phyloP scores from a whole-genome alignment of 2,329 filamentous ascomycete genomes.

The Aschersonia sp. region DNA sequence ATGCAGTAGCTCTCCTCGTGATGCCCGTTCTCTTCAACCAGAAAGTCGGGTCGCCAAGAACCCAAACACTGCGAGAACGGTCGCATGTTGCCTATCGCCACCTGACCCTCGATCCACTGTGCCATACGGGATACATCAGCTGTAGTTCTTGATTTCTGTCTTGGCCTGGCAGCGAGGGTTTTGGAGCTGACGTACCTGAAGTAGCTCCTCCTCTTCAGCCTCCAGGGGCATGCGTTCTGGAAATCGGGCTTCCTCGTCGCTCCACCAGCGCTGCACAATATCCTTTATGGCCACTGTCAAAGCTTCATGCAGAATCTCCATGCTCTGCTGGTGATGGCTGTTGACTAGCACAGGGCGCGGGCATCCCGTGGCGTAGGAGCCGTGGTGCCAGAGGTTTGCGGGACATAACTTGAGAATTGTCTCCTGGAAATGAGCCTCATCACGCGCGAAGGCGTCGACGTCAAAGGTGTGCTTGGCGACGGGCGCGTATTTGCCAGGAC shows the following conservation, averaged over 20 bases:
- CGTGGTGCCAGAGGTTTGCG: not conserved
- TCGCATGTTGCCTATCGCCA: conserved; percentile 9
- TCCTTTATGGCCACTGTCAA: conserved; percentile 17
- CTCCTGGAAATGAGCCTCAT: not conserved
- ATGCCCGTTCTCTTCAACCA: conserved; percentile 15
- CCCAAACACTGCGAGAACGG: conserved; percentile 11
- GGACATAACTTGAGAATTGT: not conserved
- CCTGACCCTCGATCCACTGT: conserved; percentile 17
- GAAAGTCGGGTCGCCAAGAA: conserved; percentile 24
- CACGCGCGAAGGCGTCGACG: not conserved
- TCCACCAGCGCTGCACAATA: conserved; percentile 25
- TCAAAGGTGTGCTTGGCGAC: not conserved
- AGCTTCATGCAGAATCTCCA: conserved; percentile 15
- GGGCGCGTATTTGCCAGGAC: not conserved
- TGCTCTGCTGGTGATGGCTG: conserved; percentile 13
- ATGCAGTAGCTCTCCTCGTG: conserved; percentile 14
- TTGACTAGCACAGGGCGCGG: conserved; percentile 20
- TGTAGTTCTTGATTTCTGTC: not conserved
- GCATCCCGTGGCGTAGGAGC: conserved; percentile 3
- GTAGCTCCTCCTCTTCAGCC: conserved; percentile 13
- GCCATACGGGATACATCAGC: not conserved
- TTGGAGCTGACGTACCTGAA: conserved; percentile 10
- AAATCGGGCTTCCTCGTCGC: conserved; percentile 14
- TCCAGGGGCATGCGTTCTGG: conserved; percentile 19
- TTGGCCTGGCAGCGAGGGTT: not conserved